Base-by-base conservation (phyloP, 139 green algal species). In the Pseudopediastrum boryanum region DNA sequence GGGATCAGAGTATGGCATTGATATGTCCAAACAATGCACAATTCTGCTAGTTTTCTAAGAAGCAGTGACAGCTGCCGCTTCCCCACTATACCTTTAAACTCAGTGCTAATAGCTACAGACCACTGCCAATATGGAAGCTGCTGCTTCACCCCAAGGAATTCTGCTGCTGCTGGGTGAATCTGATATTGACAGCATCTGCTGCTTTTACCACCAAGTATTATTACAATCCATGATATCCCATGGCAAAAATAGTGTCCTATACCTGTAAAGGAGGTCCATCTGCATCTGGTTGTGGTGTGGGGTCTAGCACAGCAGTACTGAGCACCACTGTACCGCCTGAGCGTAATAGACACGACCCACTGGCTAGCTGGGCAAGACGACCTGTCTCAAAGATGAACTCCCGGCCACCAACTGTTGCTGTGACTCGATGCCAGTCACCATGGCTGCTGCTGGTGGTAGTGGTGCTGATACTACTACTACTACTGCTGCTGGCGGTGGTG, bases 331-430 rank as follows among this genome's bases (percentile, higher is more conserved):
- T 95, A 70, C 86, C 75, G 1, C 83, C 89, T 2, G 75, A 39
- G 23, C 59, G 72, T 39, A 84, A 79, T 29, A 91, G 2, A 44
- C 88, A 88, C 0, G 86, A 81, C 29, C 92, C 92, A 56, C 91
- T 81, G 2, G 92, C 89, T 43, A 94, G 83, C 16, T 77, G 79
- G 2, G 90, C 92, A 8, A 96, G 63, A 42, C 83, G 85, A 25
- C 90, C 90, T 25, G 85, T 88, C 77, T 96, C 90, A 69, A 95
- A 95, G 19, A 33, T 68, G 71, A 64, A 88, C 10, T 31, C 35
- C 16, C 38, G 71, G 50, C 76, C 81, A 35, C 56, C 68, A 4
- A 88, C 36, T 9, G 21, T 52, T 29, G 31, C 13, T 66, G 31
- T 66, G n/a, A 31, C 4, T 7, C 38, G 58, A 66, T 66, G 58